Evolutionary conservation across 768 basidiomycete species (phyloP), one percentile per base, ranked within the genome.

Genomic region (Suillus fuscotomentosus): DNA sequence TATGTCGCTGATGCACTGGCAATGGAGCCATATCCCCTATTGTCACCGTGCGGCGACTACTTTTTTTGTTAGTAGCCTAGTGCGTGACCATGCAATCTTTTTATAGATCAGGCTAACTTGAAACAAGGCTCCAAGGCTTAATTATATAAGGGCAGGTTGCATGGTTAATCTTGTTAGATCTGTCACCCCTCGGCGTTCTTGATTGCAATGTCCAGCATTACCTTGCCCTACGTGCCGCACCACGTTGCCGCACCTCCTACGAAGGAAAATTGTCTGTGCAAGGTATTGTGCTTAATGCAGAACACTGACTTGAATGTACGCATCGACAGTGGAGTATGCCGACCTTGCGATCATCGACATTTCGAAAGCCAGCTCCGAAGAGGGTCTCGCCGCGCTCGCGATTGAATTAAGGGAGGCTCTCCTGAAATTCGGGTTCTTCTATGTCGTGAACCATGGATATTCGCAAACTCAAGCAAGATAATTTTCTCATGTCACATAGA

Each of bases 271-370:
- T 63, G 82, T 82, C 60, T 59, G 80, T 74, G 4, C 41, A 11
- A n/a, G 22, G 10, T 31, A 9, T 59, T 41, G 22, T 57, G 5
- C 17, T 27, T 9, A 3, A 31, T 13, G 24, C 13, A 57, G 31
- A 45, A 48, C 27, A 7, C 39, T 61, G 45, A 57, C 47, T 31
- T 31, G 31, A 6, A 31, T 31, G 22, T 62, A 47, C 75, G 77
- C 39, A 20, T 41, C 71, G 63, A 24, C 63, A 82, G 81, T 82
- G 70, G 78, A 81, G 27, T 82, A 77, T 71, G 86, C 83, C 3
- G 82, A 86, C 48, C 78, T 88, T 14, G 76, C 84, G 0, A 76
- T 82, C 60, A 80, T 88, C 61, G 86, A 88, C 65, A 68, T 88
- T 24, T 76, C 84, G 14, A 74, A 77, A 60, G 78, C 76, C 3